These are phyloP conservation scores for Pulveroboletus ravenelii DNA, from an alignment of 768 basidiomycete species.

Conservation along the genomic window DNA sequence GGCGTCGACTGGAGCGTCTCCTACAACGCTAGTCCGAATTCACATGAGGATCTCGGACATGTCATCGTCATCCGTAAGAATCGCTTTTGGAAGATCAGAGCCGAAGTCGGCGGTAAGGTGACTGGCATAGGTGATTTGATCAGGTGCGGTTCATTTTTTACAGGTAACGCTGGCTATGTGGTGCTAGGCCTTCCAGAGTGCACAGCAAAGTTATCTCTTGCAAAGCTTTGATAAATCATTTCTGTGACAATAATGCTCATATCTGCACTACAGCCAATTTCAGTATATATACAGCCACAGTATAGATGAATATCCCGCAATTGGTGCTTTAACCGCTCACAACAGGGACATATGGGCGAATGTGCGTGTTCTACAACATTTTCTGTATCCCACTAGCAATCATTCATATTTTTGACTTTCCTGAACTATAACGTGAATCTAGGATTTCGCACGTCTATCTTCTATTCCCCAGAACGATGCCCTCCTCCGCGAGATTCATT, in stretches of 20 bases:
- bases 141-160: constrained; percentile 37
- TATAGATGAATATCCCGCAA: constrained; percentile 56
- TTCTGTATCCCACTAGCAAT: background rate
- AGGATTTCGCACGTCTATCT: constrained; percentile 65
- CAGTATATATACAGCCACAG: constrained; percentile 68
- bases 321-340: constrained; percentile 74
- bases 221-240: background rate
- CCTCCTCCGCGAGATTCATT: constrained; percentile 72
- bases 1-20: constrained; percentile 76
- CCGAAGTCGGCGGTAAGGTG: constrained; percentile 49
- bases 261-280: constrained; percentile 51
- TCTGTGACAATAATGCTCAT: background rate
- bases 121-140: constrained; percentile 63
- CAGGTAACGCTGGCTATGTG: background rate
- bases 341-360: constrained; percentile 89
- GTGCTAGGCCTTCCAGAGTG: background rate
- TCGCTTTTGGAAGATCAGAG: constrained; percentile 76
- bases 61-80: constrained; percentile 84
- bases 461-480: constrained; percentile 56
- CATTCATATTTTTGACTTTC: background rate
- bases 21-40: constrained; percentile 45
- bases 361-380: constrained; percentile 34
- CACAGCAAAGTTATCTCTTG: background rate
- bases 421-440: background rate
- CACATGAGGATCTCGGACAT: constrained; percentile 57